Conservation (phyloP, 768 basidiomycete genomes). For the Russula virescens region DNA sequence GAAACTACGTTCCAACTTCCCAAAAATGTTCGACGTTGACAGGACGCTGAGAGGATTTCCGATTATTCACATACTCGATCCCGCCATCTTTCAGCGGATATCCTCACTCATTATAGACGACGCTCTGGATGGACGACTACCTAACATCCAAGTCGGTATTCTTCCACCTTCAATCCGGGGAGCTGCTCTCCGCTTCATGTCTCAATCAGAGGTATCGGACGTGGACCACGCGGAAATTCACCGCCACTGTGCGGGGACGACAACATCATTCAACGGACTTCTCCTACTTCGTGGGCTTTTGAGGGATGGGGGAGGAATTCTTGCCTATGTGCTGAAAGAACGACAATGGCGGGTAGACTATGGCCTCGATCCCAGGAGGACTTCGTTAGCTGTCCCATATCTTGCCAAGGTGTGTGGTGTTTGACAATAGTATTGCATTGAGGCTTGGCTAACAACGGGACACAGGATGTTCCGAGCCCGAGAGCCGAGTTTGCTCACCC, state of each 20-base stretch:
- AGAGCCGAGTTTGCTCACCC: conserved; percentile 50
- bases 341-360: conserved; percentile 49
- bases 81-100: background rate
- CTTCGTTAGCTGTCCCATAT: conserved; percentile 48
- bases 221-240: background rate
- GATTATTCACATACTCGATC: background rate
- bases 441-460: background rate
- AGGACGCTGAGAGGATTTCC: background rate
- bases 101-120: background rate
- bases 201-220: background rate
- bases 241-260: background rate
- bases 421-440: background rate
- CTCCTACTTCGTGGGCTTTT: conserved; percentile 44
- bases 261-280: conserved; percentile 33
- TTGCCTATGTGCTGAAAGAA: conserved; percentile 35
- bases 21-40: background rate
- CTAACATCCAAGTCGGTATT: background rate
- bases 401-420: conserved; percentile 34
- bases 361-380: conserved; percentile 39
- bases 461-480: conserved; percentile 39
- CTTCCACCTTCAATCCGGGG: background rate
- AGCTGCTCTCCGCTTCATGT: background rate
- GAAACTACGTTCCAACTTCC: background rate
- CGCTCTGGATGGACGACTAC: background rate
- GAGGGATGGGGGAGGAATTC: conserved; percentile 33